Percentiles rank a stretch among this genome's conserved stretches.
These are phyloP conservation scores for Neofusicoccum laricinum DNA, from an alignment of 2,329 filamentous ascomycete genomes.

Conservation along the genomic window DNA sequence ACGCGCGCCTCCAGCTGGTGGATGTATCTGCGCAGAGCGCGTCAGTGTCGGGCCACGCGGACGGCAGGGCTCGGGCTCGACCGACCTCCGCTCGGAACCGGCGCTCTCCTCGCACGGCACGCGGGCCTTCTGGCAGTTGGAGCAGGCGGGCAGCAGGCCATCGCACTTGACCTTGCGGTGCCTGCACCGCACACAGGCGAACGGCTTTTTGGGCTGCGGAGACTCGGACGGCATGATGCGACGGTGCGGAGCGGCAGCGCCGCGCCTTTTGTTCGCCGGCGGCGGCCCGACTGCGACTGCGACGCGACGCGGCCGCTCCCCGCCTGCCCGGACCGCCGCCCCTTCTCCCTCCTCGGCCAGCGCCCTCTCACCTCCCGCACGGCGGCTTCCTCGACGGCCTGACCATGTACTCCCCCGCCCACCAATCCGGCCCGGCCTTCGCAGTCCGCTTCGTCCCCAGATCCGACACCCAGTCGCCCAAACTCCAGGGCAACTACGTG, in stretches of 20 bases:
- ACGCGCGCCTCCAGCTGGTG: background rate
- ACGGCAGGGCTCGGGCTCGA: background rate
- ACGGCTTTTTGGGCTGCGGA: background rate
- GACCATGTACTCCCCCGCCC: slow-evolving; percentile 54
- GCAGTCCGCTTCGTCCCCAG: slow-evolving; percentile 53
- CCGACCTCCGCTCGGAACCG: background rate
- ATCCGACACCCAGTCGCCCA: slow-evolving; percentile 45
- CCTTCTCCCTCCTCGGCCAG: too few species aligned
- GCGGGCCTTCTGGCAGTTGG: background rate
- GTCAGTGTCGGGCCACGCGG: background rate
- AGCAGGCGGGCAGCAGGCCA: slow-evolving; percentile 1
- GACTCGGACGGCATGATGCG: slow-evolving; percentile 3
- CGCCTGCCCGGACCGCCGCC: too few species aligned
- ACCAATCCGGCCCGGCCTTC: slow-evolving; percentile 53
- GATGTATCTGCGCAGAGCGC: background rate
- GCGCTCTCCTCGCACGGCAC: slow-evolving; percentile 9
- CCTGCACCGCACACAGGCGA: background rate
- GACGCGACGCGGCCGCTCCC: background rate
- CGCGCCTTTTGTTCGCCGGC: background rate
- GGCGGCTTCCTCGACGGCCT: slow-evolving; percentile 53
- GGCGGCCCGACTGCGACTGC: background rate
- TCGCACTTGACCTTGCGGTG: slow-evolving; percentile 12
- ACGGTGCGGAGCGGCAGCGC: background rate
- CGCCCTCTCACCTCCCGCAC: too few species aligned
- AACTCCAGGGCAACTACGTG: slow-evolving; percentile 49